phyloP scores from a whole-genome alignment of 768 basidiomycete genomes.

The Trametes maxima region DNA sequence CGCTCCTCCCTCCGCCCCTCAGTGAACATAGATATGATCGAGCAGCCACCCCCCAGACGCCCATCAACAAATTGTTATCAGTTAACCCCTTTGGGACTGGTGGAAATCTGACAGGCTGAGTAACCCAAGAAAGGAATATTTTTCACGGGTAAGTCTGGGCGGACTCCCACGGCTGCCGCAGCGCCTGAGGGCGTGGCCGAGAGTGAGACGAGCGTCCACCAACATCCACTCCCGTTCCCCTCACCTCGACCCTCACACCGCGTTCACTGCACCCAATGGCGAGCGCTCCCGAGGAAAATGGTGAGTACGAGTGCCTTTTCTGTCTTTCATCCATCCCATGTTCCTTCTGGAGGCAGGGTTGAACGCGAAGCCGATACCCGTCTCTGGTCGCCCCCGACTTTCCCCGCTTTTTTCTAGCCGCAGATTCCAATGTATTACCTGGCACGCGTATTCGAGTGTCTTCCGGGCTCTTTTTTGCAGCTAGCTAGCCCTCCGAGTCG shows the following conservation, averaged over 20 bases:
- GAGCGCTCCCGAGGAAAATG: conserved; percentile 20
- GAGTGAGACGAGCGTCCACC: neutral
- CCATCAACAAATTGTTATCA: conserved; percentile 19
- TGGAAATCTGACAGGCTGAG: neutral
- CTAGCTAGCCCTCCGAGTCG: conserved; percentile 53
- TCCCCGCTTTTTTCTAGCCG: conserved; percentile 41
- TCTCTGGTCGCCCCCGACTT: conserved; percentile 23
- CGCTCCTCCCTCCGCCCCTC: neutral
- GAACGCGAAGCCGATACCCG: conserved; percentile 26
- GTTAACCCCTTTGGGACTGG: conserved; percentile 13
- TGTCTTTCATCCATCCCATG: conserved; percentile 20
- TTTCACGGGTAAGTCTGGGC: neutral
- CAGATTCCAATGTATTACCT: conserved; percentile 64
- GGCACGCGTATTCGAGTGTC: conserved; percentile 19
- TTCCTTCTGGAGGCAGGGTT: conserved; percentile 30
- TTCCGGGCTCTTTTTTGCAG: conserved; percentile 48
- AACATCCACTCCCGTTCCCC: neutral
- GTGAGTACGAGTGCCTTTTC: conserved; percentile 21
- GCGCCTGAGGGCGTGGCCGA: neutral
- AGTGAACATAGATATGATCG: conserved; percentile 5
- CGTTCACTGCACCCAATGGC: conserved; percentile 19
- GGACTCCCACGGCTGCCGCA: neutral
- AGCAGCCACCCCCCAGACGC: conserved; percentile 3
- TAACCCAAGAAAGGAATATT: neutral
- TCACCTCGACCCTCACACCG: neutral